Evolutionary conservation across 2,329 filamentous ascomycete genomes (phyloP).

Genomic region (Claviceps quebecensis): DNA sequence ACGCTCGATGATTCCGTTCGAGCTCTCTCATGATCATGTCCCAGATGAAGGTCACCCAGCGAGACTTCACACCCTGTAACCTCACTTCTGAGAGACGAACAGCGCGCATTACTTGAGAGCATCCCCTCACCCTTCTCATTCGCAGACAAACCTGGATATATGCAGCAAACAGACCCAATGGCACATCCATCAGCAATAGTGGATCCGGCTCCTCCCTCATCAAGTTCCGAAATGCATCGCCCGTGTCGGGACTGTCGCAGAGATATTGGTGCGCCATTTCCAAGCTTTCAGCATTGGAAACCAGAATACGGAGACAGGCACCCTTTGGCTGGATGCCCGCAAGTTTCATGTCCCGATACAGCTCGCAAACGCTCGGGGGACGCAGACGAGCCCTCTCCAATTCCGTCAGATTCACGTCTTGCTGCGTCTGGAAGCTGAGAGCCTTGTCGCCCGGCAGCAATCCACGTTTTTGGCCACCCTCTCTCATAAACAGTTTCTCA

Average conservation of each 20-base stretch:
- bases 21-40: slow-evolving; percentile 20
- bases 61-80: slow-evolving; percentile 11
- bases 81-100: slow-evolving; percentile 17
- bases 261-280: slow-evolving; percentile 36
- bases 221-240: slow-evolving; percentile 8
- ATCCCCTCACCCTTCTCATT: slow-evolving; percentile 8
- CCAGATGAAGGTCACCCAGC: slow-evolving; percentile 20
- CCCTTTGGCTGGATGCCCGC: slow-evolving; percentile 33
- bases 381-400: slow-evolving; percentile 48
- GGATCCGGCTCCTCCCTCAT: slow-evolving; percentile 12
- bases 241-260: slow-evolving; percentile 22
- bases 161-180: slow-evolving; percentile 28
- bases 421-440: slow-evolving; percentile 26
- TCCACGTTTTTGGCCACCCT: slow-evolving; percentile 12
- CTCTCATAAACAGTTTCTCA: slow-evolving; percentile 32
- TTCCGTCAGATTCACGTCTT: slow-evolving; percentile 41
- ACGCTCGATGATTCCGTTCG: slow-evolving; percentile 14
- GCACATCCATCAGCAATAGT: slow-evolving; percentile 12
- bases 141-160: slow-evolving; percentile 28
- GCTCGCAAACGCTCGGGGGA: slow-evolving; percentile 42
- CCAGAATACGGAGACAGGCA: slow-evolving; percentile 38
- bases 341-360: slow-evolving; percentile 45
- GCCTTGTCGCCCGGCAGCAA: slow-evolving; percentile 46
- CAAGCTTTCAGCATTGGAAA: slow-evolving; percentile 36
- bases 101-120: slow-evolving; percentile 17